phyloP scores from a whole-genome alignment of 73 alveolate genomes.

The Paramecium biaurelia region DNA sequence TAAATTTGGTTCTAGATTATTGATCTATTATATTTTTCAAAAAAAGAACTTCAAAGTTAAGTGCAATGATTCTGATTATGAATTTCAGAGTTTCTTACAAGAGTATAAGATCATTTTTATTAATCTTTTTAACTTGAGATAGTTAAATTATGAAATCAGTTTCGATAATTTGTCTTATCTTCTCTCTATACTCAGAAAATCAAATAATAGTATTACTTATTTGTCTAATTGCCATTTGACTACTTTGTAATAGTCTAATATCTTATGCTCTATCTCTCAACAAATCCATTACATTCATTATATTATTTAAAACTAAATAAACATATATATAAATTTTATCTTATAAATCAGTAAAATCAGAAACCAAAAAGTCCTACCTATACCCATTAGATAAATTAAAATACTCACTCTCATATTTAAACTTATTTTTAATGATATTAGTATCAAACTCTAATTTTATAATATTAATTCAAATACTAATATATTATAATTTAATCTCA shows the following conservation, averaged over 20 bases:
- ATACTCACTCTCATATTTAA: no score
- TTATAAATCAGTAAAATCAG: no score
- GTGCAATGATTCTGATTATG: background rate
- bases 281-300: slow-evolving; percentile 32
- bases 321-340: background rate
- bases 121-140: background rate
- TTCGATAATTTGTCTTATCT: background rate
- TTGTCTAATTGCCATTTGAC: background rate
- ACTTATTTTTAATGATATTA: no score
- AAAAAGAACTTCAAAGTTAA: background rate
- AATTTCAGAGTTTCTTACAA: background rate
- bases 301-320: background rate
- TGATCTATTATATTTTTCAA: background rate
- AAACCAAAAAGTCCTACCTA: no score
- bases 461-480: background rate
- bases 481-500: background rate
- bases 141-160: background rate
- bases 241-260: background rate
- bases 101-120: background rate
- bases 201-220: background rate
- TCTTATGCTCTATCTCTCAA: slow-evolving; percentile 33
- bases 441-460: no score
- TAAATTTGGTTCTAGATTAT: background rate
- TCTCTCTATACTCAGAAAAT: slow-evolving; percentile 35
- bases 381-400: no score